These are phyloP conservation scores for Microdochium paspali DNA, from an alignment of 2,329 filamentous ascomycete species.

Conservation along the genomic window DNA sequence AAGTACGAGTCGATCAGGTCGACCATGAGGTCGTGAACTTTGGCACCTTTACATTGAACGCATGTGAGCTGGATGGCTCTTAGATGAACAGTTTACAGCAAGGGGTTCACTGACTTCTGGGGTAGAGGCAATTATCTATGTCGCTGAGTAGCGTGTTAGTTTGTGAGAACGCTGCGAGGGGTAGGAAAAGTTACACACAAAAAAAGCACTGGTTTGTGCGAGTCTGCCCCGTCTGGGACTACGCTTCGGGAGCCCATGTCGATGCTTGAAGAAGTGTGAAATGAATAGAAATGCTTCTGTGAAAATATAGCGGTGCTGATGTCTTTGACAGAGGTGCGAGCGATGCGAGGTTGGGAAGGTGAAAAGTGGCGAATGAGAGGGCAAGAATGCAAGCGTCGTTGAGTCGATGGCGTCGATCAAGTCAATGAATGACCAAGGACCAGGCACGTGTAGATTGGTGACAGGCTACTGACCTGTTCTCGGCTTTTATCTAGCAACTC, in stretches of 20 bases:
- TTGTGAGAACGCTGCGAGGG: not conserved
- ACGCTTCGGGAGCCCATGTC: not conserved
- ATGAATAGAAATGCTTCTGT: not conserved
- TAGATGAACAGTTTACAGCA: too few relatives aligned
- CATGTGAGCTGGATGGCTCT: not conserved
- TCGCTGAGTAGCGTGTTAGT: conserved; percentile 60
- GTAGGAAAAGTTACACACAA: conserved; percentile 21
- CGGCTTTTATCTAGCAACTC: too few relatives aligned
- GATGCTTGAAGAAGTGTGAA: not conserved
- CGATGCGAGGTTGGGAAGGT: too few relatives aligned
- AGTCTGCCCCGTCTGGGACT: not conserved
- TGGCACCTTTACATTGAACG: conserved; percentile 39
- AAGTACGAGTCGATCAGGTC: conserved; percentile 64
- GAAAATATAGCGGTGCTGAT: not conserved
- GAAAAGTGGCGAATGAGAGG: too few relatives aligned
- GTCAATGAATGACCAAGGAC: too few relatives aligned
- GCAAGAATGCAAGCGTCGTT: too few relatives aligned
- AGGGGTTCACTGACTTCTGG: conserved; percentile 54
- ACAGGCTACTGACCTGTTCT: too few relatives aligned
- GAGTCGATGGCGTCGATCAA: too few relatives aligned
- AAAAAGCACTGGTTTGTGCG: conserved; percentile 30
- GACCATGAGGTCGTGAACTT: conserved; percentile 84
- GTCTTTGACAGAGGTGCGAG: too few relatives aligned
- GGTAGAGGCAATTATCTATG: conserved; percentile 96
- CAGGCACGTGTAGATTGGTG: too few relatives aligned